A percentile compares a stretch with the other conserved stretches of the same genome.
Conservation (phyloP, 2,329 filamentous ascomycete species). For the Metarhizium humberi region DNA sequence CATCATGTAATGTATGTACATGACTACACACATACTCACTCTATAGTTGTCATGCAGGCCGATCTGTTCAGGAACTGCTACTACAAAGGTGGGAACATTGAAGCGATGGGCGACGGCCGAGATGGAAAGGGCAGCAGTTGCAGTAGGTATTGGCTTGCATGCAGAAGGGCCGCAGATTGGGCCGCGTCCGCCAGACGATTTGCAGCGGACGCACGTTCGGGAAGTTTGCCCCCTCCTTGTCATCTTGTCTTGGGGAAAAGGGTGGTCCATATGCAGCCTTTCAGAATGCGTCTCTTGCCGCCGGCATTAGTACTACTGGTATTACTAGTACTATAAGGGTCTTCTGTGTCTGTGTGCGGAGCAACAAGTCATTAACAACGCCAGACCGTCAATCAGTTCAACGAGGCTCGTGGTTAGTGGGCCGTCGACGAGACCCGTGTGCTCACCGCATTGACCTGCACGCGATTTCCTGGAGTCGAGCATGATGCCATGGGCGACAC, state of each 20-base stretch:
- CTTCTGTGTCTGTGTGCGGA: neutral
- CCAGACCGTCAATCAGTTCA: too few relatives aligned
- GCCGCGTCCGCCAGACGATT: slow-evolving; percentile 6
- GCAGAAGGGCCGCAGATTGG: slow-evolving; percentile 7
- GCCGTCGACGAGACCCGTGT: too few relatives aligned
- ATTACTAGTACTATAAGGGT: neutral
- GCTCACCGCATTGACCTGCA: too few relatives aligned
- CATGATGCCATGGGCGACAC: too few relatives aligned
- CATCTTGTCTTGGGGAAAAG: slow-evolving; percentile 4
- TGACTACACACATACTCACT: too few relatives aligned
- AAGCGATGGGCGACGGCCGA: neutral
- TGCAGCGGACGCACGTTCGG: slow-evolving; percentile 3
- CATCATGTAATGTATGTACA: neutral
- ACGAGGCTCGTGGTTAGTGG: too few relatives aligned
- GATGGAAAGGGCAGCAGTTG: neutral
- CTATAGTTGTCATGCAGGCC: neutral
- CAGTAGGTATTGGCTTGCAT: neutral
- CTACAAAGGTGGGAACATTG: neutral
- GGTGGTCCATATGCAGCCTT: slow-evolving; percentile 19
- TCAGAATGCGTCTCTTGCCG: slow-evolving; percentile 29
- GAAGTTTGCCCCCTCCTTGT: slow-evolving; percentile 12
- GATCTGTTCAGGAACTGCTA: neutral
- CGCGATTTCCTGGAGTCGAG: too few relatives aligned
- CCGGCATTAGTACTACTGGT: slow-evolving; percentile 8
- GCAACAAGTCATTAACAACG: too few relatives aligned